These are phyloP conservation scores for Tolypocladium nubicola DNA, from an alignment of 2,329 filamentous ascomycete species.

Conservation along the genomic window DNA sequence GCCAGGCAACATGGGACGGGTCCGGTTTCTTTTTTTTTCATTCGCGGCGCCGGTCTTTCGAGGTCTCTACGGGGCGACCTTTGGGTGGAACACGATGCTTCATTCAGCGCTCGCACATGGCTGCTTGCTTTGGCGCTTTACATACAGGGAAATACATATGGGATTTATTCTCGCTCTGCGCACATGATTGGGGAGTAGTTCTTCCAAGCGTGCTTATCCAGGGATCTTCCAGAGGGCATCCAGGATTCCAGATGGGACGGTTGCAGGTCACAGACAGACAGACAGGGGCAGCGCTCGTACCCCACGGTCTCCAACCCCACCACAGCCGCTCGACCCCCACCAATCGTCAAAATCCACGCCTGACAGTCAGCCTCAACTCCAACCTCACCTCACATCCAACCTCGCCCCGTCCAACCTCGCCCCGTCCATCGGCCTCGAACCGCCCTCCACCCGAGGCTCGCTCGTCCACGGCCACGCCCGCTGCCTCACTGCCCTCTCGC, in stretches of 20 bases:
- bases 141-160: background rate
- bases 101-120: background rate
- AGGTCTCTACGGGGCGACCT: too few relatives aligned
- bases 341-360: background rate
- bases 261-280: background rate
- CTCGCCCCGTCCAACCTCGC: background rate
- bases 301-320: background rate
- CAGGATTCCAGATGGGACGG: background rate
- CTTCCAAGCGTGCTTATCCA: background rate
- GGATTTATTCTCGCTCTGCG: background rate
- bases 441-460: background rate
- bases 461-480: background rate
- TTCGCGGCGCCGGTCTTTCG: background rate
- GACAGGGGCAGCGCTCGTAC: background rate
- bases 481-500: background rate
- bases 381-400: background rate
- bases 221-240: background rate
- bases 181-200: background rate
- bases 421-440: background rate
- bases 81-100: background rate
- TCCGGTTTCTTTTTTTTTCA: background rate
- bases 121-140: background rate
- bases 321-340: background rate
- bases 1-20: background rate
- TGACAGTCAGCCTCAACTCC: background rate